Base-by-base conservation (phyloP, 768 basidiomycete species). In the Xanthoconium purpureum region DNA sequence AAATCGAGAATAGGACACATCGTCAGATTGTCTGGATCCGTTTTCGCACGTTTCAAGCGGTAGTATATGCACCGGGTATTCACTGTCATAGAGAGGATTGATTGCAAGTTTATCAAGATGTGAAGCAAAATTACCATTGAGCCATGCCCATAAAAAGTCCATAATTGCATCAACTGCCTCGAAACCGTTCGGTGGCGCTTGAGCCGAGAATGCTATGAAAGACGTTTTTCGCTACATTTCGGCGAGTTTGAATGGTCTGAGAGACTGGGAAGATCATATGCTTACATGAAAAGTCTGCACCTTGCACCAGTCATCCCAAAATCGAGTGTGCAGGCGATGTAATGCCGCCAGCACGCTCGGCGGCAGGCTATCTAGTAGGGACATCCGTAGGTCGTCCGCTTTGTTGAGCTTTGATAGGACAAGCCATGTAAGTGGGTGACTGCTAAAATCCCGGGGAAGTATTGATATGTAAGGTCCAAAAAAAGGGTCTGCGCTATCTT, bases 1-100 rank as follows among this genome's bases (percentile, higher is more conserved):
- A 98, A 88, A 73, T 98, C 96, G 50, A 97, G 77, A 35, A 97
- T 78, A 10, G 96, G 96, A 57, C 90, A 91, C 55, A 98, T 77
- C 0, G 94, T 91, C 56, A 94, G 73, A 66, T 96, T 94, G 68
- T 93, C 83, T 30, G 82, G 77, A 62, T 86, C 78, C 12, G 79
- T 77, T 47, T 71, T 76, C 17, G 71, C 66, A 30, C 72, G 64
- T 60, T 75, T 80, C 42, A 86, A 70, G 57, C 81, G 85, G 67
- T 84, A 82, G 70, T 84, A 94, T 20, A 98, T 83, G 68, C 89
- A 94, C 47, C 96, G 84, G 6, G 95, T 98, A 70, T 98, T 98
- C 55, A 97, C 93, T 94, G 63, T 60, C 47, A 36, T 20, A 24
- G 18, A 47, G 42, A 56, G 52, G 55, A 48, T 50, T 7, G 29